Evolutionary conservation across 1,284 basidiomycete genomes (phyloP), one percentile per base, ranked within the genome.

Genomic region (Cryptococcus sp.): DNA sequence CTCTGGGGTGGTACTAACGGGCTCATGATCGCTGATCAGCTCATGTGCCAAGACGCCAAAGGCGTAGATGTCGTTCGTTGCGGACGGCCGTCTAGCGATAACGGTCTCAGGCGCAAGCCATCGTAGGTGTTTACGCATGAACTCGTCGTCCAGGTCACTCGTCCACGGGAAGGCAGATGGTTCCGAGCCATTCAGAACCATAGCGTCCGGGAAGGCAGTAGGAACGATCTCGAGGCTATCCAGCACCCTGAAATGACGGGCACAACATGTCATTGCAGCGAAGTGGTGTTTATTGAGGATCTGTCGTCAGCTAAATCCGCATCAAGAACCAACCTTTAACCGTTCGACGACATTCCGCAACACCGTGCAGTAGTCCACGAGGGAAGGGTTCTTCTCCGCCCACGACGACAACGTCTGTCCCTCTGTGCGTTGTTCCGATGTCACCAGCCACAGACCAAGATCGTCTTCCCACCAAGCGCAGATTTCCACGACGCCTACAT

Each of bases 31-130:
- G 1, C 71, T 68, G 0, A 71, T 72, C 3, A 78, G 35, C 53
- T 76, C 74, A 56, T 73, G 75, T 6, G 70, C 73, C 10, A 72
- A 47, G 3, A 74, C 71, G 1, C 73, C 76, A 59, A 74, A 74
- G 17, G 68, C 63, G 54, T 70, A 78, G n/a, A 76, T 66, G 51
- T 76, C 75, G 25, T 67, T 67, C 7, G 65, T 48, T 22, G 47
- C 50, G 10, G 67, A 59, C 5, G 70, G 56, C 31, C 60, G 60
- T 20, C 61, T 62, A 20, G 59, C 66, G 25, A 60, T 60, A n/a
- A 64, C 66, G 3, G 67, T 63, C 54, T 72, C 72, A 1, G 75
- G 75, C 0, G 74, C 70, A n/a, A 76, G 66, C 45, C 72, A 75
- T 0, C 71, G 66, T 27, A 75, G 54, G 40, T 75, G 65, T 17